A percentile compares a stretch with the other conserved stretches of the same genome.
phyloP scores from a whole-genome alignment of 2,329 filamentous ascomycete species.

The Aspergillus aculeatinus region DNA sequence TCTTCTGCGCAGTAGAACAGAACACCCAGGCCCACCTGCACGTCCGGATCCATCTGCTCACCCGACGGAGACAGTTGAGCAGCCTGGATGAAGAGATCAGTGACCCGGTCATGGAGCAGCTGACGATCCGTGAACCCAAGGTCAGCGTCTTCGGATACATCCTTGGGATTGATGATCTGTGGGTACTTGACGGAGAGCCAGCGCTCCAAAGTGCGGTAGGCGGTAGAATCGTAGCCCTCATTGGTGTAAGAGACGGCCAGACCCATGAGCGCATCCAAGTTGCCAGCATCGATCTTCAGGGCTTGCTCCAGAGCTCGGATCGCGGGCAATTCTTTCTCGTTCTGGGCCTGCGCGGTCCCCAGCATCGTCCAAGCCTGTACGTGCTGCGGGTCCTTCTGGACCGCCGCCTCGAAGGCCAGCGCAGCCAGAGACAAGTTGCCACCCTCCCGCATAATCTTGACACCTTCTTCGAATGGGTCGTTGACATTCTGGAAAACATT shows the following conservation, averaged over 20 bases:
- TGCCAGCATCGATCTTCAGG: constrained; percentile 80
- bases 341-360: constrained; percentile 90
- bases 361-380: constrained; percentile 92
- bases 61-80: constrained; percentile 89
- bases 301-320: constrained; percentile 92
- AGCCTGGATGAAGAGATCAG: constrained; percentile 84
- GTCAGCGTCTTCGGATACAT: constrained; percentile 73
- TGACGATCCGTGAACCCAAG: constrained; percentile 93
- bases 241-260: constrained; percentile 97
- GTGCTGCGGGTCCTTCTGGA: constrained; percentile 83
- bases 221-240: constrained; percentile 95
- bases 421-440: constrained; percentile 93
- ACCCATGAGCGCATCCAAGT: constrained; percentile 88
- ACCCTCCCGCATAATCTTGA: constrained; percentile 88
- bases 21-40: constrained; percentile 94
- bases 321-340: constrained; percentile 95
- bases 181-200: constrained; percentile 98
- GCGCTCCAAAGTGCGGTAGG: constrained; percentile 91
- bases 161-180: constrained; percentile 68
- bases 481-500: constrained; percentile 80
- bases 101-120: constrained; percentile 84
- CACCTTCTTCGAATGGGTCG: constrained; percentile 89
- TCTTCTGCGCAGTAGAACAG: constrained; percentile 97
- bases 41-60: constrained; percentile 96
- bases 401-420: constrained; percentile 91